A percentile compares a stretch with the other conserved stretches of the same genome.
phyloP scores from a whole-genome alignment of 441 rosid genomes.

The Gossypium lobatum region DNA sequence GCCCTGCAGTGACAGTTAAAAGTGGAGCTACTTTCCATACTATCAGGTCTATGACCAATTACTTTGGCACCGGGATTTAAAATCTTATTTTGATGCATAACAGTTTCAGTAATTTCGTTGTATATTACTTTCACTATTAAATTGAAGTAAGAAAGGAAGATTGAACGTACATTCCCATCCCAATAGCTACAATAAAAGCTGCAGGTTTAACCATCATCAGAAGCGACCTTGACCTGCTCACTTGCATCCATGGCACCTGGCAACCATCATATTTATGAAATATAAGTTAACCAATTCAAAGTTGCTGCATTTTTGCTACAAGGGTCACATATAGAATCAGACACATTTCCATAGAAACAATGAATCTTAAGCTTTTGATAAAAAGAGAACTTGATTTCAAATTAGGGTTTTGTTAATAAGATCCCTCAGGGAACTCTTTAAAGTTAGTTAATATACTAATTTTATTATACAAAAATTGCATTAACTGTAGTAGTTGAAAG shows the following conservation, averaged over 20 bases:
- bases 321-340: not conserved
- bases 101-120: not conserved
- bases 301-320: not conserved
- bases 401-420: not conserved
- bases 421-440: not conserved
- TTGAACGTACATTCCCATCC: slow-evolving; percentile 67
- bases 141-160: slow-evolving; percentile 7
- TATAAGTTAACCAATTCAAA: slow-evolving; percentile 11
- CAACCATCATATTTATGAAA: slow-evolving; percentile 21
- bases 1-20: not conserved
- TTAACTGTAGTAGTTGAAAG: not conserved
- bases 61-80: not conserved
- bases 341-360: slow-evolving; percentile 1
- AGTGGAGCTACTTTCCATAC: not conserved
- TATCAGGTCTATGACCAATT: not conserved
- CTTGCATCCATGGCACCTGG: slow-evolving; percentile 97
- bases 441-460: not conserved
- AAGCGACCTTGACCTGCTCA: slow-evolving; percentile 83
- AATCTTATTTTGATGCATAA: slow-evolving; percentile 3
- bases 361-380: not conserved
- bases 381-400: not conserved
- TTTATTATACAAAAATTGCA: not conserved
- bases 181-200: slow-evolving; percentile 70
- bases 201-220: slow-evolving; percentile 69
- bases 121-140: not conserved